Base-by-base conservation (phyloP, 2,329 filamentous ascomycete species). In the Apiospora hydei region DNA sequence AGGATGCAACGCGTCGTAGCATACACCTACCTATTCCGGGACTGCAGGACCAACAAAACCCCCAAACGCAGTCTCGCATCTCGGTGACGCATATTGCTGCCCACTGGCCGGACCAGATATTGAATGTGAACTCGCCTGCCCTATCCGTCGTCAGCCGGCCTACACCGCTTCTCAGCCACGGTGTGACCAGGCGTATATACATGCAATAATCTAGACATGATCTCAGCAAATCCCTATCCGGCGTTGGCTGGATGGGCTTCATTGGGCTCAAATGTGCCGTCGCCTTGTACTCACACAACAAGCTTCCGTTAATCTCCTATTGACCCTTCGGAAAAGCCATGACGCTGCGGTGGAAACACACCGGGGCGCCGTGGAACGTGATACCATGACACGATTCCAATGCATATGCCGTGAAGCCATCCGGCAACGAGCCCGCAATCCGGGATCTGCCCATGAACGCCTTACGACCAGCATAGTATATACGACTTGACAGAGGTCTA, bases 111-210 rank as follows among this genome's bases (percentile, higher is more conserved):
- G 7, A 26, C 53, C 53, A 61, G 53, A 21, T 61, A 34, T 21
- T n/a, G 34, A 26, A 34, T 61, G 53, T 26, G 41, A 61, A 38
- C n/a, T 14, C 21, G 46, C 46, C 46, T 49, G 11, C 18, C 30
- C 26, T 38, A 41, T 24, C 57, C 34, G 34, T 41, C 21, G 30
- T 64, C 57, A 41, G 18, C 34, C 21, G 57, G 30, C 18, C 57
- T 64, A 41, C 57, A 64, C 57, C 57, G 57, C 57, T 64, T 41
- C 18, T 64, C 57, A 64, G 57, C 57, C 57, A 64, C 57, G 57
- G 57, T 64, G 57, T 64, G 34, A 64, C 57, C 57, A n/a, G 30
- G 57, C 34, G 41, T n/a, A 41, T 64, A 64, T 41, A 64, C 57
- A 41, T 64, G 57, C 34, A 64, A 64, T 64, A 24, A 14, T 41